phyloP scores from a whole-genome alignment of 805 yeast genomes.

The Candida broadrunensis region DNA sequence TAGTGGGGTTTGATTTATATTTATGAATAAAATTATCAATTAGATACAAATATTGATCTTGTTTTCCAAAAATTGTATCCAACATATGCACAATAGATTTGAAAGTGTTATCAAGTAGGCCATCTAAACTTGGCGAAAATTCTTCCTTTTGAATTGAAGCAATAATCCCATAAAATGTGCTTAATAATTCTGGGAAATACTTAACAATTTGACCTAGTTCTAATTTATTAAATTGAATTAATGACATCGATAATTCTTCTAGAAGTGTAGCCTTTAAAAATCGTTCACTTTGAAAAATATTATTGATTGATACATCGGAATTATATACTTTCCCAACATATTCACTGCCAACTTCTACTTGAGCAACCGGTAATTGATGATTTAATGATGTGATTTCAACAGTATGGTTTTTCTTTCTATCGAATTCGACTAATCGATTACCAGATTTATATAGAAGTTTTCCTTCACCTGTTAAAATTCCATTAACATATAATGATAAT shows the following conservation, averaged over 20 bases:
- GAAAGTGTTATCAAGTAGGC: conserved; percentile 39
- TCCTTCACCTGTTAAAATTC: conserved; percentile 59
- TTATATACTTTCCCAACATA: conserved; percentile 71
- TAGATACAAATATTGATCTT: conserved; percentile 58
- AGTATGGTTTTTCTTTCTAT: conserved; percentile 37
- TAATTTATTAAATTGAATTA: conserved; percentile 51
- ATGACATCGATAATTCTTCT: conserved; percentile 43
- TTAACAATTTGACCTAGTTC: conserved; percentile 55
- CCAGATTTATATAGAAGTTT: conserved; percentile 49
- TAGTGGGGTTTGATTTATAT: conserved; percentile 36
- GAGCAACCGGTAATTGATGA: conserved; percentile 38
- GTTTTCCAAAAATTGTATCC: conserved; percentile 63
- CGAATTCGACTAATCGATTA: conserved; percentile 46
- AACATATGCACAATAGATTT: conserved; percentile 58
- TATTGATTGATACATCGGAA: conserved; percentile 51
- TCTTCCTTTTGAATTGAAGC: conserved; percentile 25
- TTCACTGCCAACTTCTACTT: conserved; percentile 53
- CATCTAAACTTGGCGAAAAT: conserved; percentile 21
- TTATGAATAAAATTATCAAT: conserved; percentile 48
- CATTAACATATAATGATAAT: conserved; percentile 60
- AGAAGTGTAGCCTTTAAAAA: conserved; percentile 38
- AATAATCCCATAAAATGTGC: conserved; percentile 29
- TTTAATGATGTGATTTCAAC: conserved; percentile 42
- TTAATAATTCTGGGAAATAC: conserved; percentile 58
- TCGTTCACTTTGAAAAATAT: conserved; percentile 52